Percentiles rank a stretch among this genome's conserved stretches.
phyloP scores from a whole-genome alignment of 805 yeast genomes.

The Lipomyces lipofer region DNA sequence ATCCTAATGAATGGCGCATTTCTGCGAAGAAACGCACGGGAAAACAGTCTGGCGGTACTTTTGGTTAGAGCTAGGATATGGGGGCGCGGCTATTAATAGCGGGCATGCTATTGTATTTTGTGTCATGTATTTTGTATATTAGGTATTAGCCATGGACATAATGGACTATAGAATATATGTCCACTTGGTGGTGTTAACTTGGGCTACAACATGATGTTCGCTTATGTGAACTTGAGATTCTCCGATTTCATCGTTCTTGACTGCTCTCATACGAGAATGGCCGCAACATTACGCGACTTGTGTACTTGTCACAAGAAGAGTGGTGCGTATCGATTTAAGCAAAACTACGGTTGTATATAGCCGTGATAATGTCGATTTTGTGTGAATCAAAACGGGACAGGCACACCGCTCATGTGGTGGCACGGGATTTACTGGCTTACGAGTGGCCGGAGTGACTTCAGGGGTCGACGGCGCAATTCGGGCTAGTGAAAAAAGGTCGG shows the following conservation, averaged over 20 bases:
- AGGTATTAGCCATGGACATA: background rate
- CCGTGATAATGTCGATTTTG: too few relatives aligned
- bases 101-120: background rate
- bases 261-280: background rate
- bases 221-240: background rate
- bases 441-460: background rate
- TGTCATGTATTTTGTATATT: slow-evolving; percentile 1
- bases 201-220: background rate
- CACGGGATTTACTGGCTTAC: background rate
- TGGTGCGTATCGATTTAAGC: too few relatives aligned
- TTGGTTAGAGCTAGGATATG: slow-evolving; percentile 26
- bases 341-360: too few relatives aligned
- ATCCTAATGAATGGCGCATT: slow-evolving; percentile 75
- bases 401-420: background rate
- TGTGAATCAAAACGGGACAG: background rate
- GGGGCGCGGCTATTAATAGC: background rate
- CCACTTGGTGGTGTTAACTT: background rate
- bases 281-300: too few relatives aligned
- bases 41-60: slow-evolving; percentile 28
- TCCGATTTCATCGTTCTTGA: background rate
- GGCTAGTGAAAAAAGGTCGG: background rate
- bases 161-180: background rate
- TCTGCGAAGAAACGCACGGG: slow-evolving; percentile 45
- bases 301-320: too few relatives aligned
- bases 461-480: slow-evolving; percentile 3